Evolutionary conservation across 305 asterid species (phyloP).

Genomic region (Plantago coronopus): DNA sequence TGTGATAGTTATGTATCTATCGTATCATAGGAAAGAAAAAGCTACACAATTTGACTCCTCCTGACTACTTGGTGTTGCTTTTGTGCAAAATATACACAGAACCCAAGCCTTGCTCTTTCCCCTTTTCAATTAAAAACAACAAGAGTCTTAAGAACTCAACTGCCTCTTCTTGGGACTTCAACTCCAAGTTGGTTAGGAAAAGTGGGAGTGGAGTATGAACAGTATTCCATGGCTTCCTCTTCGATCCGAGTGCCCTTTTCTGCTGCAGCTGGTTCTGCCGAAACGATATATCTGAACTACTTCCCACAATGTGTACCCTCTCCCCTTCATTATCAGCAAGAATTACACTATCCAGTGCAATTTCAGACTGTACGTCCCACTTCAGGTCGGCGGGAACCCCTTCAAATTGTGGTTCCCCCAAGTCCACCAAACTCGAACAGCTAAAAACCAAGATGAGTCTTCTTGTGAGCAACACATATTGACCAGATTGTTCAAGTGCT

Average conservation of each 20-base stretch:
- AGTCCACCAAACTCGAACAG: slow-evolving; percentile 54
- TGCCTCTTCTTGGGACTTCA: slow-evolving; percentile 48
- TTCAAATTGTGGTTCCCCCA: slow-evolving; percentile 54
- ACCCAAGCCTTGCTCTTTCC: slow-evolving; percentile 66
- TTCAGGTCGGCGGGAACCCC: slow-evolving; percentile 83
- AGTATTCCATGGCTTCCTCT: slow-evolving; percentile 42
- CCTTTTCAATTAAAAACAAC: slow-evolving; percentile 57
- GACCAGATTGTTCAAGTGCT: slow-evolving; percentile 63
- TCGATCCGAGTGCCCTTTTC: slow-evolving; percentile 33
- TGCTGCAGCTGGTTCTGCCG: slow-evolving; percentile 47
- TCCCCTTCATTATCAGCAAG: slow-evolving; percentile 63
- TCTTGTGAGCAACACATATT: slow-evolving; percentile 55
- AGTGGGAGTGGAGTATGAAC: slow-evolving; percentile 56
- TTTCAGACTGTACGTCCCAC: slow-evolving; percentile 62
- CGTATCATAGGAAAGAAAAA: background rate
- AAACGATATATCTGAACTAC: slow-evolving; percentile 49
- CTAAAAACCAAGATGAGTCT: slow-evolving; percentile 63
- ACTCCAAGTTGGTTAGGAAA: slow-evolving; percentile 60
- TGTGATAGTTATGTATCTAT: too few species aligned
- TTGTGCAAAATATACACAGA: slow-evolving; percentile 55
- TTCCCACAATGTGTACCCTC: slow-evolving; percentile 84
- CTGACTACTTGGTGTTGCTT: slow-evolving; percentile 47
- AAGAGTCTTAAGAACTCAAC: slow-evolving; percentile 53
- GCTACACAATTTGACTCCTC: background rate
- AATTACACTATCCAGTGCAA: slow-evolving; percentile 67